Conservation (phyloP, 2,329 filamentous ascomycete species). For the Colletotrichum trifolii region DNA sequence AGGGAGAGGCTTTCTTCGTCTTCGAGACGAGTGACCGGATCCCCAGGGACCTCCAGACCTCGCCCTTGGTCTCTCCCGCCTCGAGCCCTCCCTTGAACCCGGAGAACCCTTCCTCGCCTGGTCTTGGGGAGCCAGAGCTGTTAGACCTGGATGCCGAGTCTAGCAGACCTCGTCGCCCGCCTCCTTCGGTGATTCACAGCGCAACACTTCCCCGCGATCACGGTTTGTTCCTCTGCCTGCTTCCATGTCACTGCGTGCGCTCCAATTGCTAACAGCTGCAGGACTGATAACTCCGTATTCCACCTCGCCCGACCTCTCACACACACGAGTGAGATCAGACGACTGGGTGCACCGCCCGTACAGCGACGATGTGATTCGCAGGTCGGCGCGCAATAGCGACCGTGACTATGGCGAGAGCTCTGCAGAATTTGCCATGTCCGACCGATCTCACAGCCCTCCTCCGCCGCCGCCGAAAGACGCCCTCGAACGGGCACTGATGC, state of each 20-base stretch:
- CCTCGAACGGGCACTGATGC: slow-evolving; percentile 81
- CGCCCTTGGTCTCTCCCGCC: slow-evolving; percentile 90
- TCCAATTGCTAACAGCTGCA: slow-evolving; percentile 39
- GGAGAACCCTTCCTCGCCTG: slow-evolving; percentile 53
- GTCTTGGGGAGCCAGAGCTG: slow-evolving; percentile 75
- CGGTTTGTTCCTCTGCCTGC: slow-evolving; percentile 40
- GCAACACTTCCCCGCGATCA: slow-evolving; percentile 46
- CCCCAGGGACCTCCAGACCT: slow-evolving; percentile 93
- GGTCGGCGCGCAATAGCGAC: slow-evolving; percentile 53
- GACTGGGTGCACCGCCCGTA: slow-evolving; percentile 65
- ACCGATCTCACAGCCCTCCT: slow-evolving; percentile 81
- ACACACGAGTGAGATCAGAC: slow-evolving; percentile 58
- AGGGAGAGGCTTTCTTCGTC: slow-evolving; percentile 98
- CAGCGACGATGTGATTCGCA: slow-evolving; percentile 66
- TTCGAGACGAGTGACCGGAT: slow-evolving; percentile 95
- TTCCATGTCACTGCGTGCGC: background rate
- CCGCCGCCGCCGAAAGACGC: slow-evolving; percentile 79
- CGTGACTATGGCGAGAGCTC: slow-evolving; percentile 50
- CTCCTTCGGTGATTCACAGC: slow-evolving; percentile 55
- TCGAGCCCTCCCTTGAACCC: slow-evolving; percentile 78
- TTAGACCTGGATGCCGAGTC: slow-evolving; percentile 70
- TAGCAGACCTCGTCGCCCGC: slow-evolving; percentile 56
- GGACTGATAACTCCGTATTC: slow-evolving; percentile 64
- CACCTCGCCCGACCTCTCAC: slow-evolving; percentile 62
- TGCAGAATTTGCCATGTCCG: slow-evolving; percentile 55